Evolutionary conservation across 192 early-diverging fungal genomes (phyloP).

Genomic region (Backusella sp.): DNA sequence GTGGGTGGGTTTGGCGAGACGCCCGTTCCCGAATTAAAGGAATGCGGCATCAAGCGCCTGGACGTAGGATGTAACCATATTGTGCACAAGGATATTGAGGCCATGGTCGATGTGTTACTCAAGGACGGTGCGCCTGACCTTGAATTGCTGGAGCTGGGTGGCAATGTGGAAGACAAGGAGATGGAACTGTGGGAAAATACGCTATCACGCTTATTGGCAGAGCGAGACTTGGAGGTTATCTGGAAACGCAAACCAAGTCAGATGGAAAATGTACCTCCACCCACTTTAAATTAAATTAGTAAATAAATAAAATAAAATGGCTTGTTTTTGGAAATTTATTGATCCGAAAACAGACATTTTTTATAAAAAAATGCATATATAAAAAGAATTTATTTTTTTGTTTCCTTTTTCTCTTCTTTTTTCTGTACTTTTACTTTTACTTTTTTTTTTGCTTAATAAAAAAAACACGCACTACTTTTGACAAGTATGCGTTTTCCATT

Average conservation of each 20-base stretch:
- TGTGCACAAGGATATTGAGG: constrained; percentile 37
- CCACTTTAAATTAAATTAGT: background rate
- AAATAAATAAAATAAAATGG: background rate
- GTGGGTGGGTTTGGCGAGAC: constrained; percentile 34
- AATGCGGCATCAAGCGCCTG: constrained; percentile 24
- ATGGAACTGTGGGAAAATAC: constrained; percentile 41
- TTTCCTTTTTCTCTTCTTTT: background rate
- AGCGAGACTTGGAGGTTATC: constrained; percentile 38
- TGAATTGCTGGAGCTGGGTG: constrained; percentile 45
- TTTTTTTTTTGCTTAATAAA: background rate
- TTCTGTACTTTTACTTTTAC: background rate
- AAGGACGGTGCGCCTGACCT: constrained; percentile 36
- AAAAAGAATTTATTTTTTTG: background rate
- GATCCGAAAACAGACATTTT: background rate
- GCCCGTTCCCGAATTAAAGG: constrained; percentile 20
- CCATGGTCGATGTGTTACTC: constrained; percentile 41
- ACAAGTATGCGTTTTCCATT: background rate
- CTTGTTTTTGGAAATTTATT: background rate
- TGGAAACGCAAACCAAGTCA: constrained; percentile 41
- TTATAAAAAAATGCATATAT: background rate
- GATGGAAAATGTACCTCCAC: constrained; percentile 3
- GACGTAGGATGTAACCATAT: constrained; percentile 53
- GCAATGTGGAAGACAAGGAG: constrained; percentile 43
- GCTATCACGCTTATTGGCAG: constrained; percentile 31
- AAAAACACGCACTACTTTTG: background rate